Evolutionary conservation across 495 filamentous ascomycete genomes (phyloP).

Genomic region (Cudoniella acicularis): DNA sequence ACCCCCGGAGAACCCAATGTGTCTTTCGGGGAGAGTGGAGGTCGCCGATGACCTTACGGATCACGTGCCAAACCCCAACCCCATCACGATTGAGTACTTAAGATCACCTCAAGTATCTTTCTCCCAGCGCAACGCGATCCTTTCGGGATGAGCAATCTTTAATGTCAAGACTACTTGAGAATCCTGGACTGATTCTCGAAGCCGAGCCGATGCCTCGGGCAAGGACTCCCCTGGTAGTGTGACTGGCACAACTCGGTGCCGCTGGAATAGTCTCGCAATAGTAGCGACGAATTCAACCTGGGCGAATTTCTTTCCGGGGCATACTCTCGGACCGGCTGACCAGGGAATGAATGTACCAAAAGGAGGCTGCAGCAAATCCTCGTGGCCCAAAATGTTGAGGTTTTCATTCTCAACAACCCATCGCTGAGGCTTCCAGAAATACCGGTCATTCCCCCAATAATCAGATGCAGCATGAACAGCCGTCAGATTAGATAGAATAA

Average conservation of each 20-base stretch:
- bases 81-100: not conserved
- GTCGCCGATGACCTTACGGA: no score
- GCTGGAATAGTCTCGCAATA: slow-evolving; percentile 38
- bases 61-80: not conserved
- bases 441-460: slow-evolving; percentile 27
- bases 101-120: slow-evolving; percentile 3
- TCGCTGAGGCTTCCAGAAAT: slow-evolving; percentile 30
- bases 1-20: no score
- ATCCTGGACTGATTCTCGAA: slow-evolving; percentile 30
- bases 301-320: slow-evolving; percentile 47
- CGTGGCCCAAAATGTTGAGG: not conserved
- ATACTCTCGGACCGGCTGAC: slow-evolving; percentile 42
- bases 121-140: slow-evolving; percentile 24
- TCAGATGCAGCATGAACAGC: slow-evolving; percentile 21
- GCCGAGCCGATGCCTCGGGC: slow-evolving; percentile 25
- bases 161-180: slow-evolving; percentile 31
- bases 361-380: slow-evolving; percentile 27
- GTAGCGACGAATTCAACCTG: slow-evolving; percentile 51
- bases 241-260: slow-evolving; percentile 31
- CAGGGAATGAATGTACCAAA: slow-evolving; percentile 42
- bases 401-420: slow-evolving; percentile 21
- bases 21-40: no score
- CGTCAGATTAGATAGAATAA: slow-evolving; percentile 26
- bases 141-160: slow-evolving; percentile 37
- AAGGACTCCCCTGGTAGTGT: slow-evolving; percentile 27